These are phyloP conservation scores for Trichoderma arundinaceum DNA, from an alignment of 2,329 filamentous ascomycete species.

Conservation along the genomic window DNA sequence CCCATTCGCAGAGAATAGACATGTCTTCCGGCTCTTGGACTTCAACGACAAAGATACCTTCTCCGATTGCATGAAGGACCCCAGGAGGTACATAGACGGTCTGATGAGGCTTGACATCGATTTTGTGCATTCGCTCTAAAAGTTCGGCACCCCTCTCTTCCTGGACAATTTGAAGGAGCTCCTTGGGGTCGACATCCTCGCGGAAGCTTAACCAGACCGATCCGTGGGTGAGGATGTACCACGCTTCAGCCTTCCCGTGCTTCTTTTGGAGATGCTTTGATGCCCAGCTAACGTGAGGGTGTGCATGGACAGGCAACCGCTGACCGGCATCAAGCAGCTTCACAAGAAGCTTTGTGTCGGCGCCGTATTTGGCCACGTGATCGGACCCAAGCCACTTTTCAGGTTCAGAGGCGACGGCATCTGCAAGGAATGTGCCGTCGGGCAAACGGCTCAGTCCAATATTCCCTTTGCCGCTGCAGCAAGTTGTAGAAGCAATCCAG, in stretches of 20 bases:
- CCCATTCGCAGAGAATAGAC: conserved; percentile 35
- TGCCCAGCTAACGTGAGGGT: conserved; percentile 36
- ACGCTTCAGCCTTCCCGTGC: conserved; percentile 37
- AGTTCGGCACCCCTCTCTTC: conserved; percentile 29
- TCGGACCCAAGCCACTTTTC: conserved; percentile 35
- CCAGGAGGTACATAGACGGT: conserved; percentile 36
- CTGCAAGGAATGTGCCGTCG: conserved; percentile 33
- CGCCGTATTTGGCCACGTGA: conserved; percentile 33
- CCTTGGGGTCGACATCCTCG: conserved; percentile 29
- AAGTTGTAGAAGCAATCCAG: conserved; percentile 36
- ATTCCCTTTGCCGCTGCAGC: conserved; percentile 32
- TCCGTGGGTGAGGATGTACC: conserved; percentile 35
- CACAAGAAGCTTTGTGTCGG: conserved; percentile 35
- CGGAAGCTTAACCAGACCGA: conserved; percentile 33
- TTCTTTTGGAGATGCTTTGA: conserved; percentile 31
- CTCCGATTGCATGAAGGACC: conserved; percentile 36
- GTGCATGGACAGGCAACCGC: conserved; percentile 36
- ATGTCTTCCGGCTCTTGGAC: conserved; percentile 35
- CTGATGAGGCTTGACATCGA: conserved; percentile 34
- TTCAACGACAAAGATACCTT: conserved; percentile 35
- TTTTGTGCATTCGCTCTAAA: conserved; percentile 33
- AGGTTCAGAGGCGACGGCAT: conserved; percentile 32
- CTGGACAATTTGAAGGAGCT: conserved; percentile 31
- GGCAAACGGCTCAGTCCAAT: conserved; percentile 33
- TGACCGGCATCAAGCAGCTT: conserved; percentile 38